Conservation (phyloP, 2,329 filamentous ascomycete genomes). For the Botrytis elliptica region DNA sequence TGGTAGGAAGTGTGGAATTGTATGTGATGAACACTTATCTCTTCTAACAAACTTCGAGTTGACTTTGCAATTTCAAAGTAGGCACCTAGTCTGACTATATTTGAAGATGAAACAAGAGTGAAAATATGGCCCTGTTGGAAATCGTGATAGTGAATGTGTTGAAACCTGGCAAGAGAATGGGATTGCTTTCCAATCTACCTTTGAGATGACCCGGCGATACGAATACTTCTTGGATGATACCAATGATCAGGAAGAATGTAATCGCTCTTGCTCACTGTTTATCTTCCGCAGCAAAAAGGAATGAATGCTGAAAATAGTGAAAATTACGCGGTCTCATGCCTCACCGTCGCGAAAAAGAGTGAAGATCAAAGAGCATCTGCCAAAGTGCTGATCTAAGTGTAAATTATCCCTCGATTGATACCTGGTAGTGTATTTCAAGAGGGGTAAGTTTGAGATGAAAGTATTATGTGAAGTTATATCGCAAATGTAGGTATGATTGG, state of each 20-base stretch:
- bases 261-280: not conserved
- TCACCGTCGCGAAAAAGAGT: not conserved
- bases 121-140: not conserved
- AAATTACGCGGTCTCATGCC: not conserved
- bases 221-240: not conserved
- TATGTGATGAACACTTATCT: not conserved
- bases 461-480: not conserved
- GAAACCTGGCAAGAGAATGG: not conserved
- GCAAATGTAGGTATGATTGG: not conserved
- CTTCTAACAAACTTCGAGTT: not conserved
- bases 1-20: no score
- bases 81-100: not conserved
- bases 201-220: not conserved
- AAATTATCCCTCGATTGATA: not conserved
- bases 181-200: not conserved
- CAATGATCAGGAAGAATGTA: not conserved
- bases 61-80: not conserved
- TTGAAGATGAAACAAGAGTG: not conserved
- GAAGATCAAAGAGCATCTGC: not conserved
- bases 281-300: not conserved
- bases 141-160: not conserved
- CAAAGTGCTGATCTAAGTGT: not conserved
- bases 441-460: not conserved
- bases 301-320: not conserved
- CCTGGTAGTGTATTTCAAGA: not conserved